phyloP scores from a whole-genome alignment of 352 stramenopile genomes.

The Plasmopara viticola region DNA sequence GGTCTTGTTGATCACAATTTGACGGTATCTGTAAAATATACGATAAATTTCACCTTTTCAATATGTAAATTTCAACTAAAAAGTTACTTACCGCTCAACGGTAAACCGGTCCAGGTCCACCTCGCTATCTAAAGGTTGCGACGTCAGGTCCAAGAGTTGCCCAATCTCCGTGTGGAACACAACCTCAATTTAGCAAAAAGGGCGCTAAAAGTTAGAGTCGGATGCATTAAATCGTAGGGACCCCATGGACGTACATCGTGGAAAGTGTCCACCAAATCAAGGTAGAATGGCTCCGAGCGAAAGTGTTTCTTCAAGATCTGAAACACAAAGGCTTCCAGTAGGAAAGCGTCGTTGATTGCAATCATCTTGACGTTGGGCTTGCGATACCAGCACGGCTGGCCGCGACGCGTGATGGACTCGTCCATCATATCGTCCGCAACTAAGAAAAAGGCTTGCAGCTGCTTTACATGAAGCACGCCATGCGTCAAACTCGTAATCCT shows the following conservation, averaged over 20 bases:
- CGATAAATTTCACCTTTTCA: neutral
- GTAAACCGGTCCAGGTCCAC: conserved; percentile 92
- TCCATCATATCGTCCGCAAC: conserved; percentile 99
- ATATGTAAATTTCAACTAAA: conserved; percentile 10
- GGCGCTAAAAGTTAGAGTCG: neutral
- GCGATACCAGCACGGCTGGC: conserved; percentile 97
- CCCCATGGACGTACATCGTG: conserved; percentile 50
- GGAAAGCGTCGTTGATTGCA: conserved; percentile 96
- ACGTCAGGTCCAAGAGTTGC: conserved; percentile 90
- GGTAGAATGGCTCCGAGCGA: conserved; percentile 76
- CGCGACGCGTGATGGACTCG: conserved; percentile 90
- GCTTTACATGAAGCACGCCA: neutral
- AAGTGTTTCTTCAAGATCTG: conserved; percentile 88
- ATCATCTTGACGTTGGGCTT: conserved; percentile 87
- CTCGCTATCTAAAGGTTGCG: conserved; percentile 72
- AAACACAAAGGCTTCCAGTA: conserved; percentile 92
- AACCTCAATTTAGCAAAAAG: conserved; percentile 57
- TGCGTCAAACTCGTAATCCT: neutral
- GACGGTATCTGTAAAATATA: conserved; percentile 44
- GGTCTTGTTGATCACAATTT: conserved; percentile 99
- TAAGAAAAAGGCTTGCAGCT: conserved; percentile 98
- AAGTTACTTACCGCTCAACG: conserved; percentile 72
- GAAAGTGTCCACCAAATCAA: conserved; percentile 96
- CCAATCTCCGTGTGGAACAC: conserved; percentile 96
- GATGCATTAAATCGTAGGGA: neutral